Evolutionary conservation across 106 monocot genomes (phyloP), one percentile per base, ranked within the genome.

Genomic region (Vanilla planifolia): DNA sequence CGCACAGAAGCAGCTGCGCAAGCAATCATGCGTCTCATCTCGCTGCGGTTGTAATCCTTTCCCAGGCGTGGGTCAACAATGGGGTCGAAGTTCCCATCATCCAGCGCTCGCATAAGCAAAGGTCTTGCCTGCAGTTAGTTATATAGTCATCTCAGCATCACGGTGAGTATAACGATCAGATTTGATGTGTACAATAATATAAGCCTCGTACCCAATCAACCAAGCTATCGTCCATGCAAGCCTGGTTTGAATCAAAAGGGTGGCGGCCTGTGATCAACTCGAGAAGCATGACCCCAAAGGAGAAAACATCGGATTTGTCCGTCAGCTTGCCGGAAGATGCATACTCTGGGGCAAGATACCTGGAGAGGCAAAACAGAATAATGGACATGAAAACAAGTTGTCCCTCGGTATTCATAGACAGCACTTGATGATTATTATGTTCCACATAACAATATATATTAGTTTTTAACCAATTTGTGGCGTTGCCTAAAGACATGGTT

Each of bases 301-400:
- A 51, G 23, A 51, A 51, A 21, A 51, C 51, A 51, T 51, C 75
- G 2, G 75, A 75, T 63, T 41, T 75, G 3, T 75, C 75, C 2
- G 75, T 75, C 26, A 75, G 75, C 46, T 75, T 75, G 69, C 75
- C 75, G 16, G 75, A 75, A 43, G 75, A 55, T 27, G 75, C 75
- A 23, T 75, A 75, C 30, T 75, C 75, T 39, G 75, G 75, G 15
- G 75, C 75, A 21, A 75, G 35, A 55, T 75, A 75, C 55, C 75
- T 75, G 51, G 33, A 50, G 48, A 28, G 0, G 24, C 9, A 9
- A 15, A 46, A 23, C 15, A 25, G 25, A 8, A 19, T 37, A 35
- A 39, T 16, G 22, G 26, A 6, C 51, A 47, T n/a, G 30, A 3
- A 56, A n/a, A 56, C 14, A 28, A 45, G n/a, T 20, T 20, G 8